Percentiles rank a stretch among this genome's conserved stretches.
Evolutionary conservation across 805 yeast species (phyloP).

Genomic region (Hagleromyces aurorensis): DNA sequence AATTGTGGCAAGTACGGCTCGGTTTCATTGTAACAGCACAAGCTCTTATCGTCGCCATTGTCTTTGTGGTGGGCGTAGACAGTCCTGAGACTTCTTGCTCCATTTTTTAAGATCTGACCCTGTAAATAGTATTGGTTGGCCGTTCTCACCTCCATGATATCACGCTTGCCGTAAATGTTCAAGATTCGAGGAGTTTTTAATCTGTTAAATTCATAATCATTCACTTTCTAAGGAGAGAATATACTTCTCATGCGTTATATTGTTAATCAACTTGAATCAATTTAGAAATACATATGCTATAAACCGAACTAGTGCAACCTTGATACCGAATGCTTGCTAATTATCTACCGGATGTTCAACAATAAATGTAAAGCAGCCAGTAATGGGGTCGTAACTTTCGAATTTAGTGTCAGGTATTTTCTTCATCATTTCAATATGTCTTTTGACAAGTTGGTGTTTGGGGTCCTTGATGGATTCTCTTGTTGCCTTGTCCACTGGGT

Average conservation of each 20-base stretch:
- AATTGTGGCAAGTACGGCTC: slow-evolving; percentile 61
- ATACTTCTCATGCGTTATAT: no score
- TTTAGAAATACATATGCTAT: no score
- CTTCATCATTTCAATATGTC: slow-evolving; percentile 63
- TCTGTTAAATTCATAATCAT: no score
- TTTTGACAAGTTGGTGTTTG: slow-evolving; percentile 58
- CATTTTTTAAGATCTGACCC: slow-evolving; percentile 69
- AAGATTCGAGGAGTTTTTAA: no score
- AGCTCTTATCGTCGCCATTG: slow-evolving; percentile 50
- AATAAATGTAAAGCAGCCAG: slow-evolving; percentile 65
- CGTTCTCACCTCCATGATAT: slow-evolving; percentile 56
- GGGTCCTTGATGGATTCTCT: slow-evolving; percentile 71
- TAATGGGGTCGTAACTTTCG: slow-evolving; percentile 64
- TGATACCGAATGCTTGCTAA: background rate
- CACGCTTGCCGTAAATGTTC: slow-evolving; percentile 60
- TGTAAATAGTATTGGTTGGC: slow-evolving; percentile 81
- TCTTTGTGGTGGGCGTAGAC: slow-evolving; percentile 39
- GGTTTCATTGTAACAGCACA: slow-evolving; percentile 77
- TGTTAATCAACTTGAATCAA: no score
- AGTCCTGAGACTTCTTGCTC: slow-evolving; percentile 55
- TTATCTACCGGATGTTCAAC: slow-evolving; percentile 22
- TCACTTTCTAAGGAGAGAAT: no score
- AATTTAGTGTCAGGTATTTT: slow-evolving; percentile 48
- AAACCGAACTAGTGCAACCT: no score
- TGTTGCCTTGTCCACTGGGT: slow-evolving; percentile 67